Conservation (phyloP, 805 yeast species). For the Metschnikowia colocasiae region DNA sequence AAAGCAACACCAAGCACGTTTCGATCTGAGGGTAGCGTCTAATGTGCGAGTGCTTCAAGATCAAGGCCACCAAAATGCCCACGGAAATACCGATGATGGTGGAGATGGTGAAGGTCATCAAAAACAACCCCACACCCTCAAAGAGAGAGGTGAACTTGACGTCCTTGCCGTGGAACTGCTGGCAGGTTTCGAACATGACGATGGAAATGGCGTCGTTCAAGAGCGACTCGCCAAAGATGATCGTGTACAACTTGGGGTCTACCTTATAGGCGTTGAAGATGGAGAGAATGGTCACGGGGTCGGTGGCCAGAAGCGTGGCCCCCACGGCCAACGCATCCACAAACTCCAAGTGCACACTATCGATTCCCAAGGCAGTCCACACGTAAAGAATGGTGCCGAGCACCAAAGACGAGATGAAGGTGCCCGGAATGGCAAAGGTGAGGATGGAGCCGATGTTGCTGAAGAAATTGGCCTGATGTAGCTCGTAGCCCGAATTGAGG, state of each 20-base stretch:
- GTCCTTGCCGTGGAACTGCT: conserved; percentile 82
- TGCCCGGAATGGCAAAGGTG: conserved; percentile 95
- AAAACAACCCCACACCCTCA: conserved; percentile 89
- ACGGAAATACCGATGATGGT: conserved; percentile 83
- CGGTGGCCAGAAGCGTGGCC: conserved; percentile 96
- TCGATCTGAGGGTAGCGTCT: conserved; percentile 96
- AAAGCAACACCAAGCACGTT: conserved; percentile 82
- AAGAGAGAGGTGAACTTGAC: conserved; percentile 74
- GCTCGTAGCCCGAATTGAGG: conserved; percentile 91
- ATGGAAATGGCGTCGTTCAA: conserved; percentile 97
- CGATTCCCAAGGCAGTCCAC: conserved; percentile 91
- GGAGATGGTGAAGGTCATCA: conserved; percentile 90
- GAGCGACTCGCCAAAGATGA: conserved; percentile 93
- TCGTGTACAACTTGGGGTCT: conserved; percentile 95
- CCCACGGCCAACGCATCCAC: conserved; percentile 98
- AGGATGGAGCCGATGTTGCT: conserved; percentile 86
- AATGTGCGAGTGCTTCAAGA: conserved; percentile 87
- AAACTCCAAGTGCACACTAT: conserved; percentile 81
- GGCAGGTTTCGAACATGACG: conserved; percentile 98
- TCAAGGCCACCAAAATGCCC: conserved; percentile 85
- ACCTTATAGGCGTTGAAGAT: conserved; percentile 97
- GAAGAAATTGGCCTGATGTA: conserved; percentile 94
- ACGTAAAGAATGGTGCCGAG: conserved; percentile 81
- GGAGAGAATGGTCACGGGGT: conserved; percentile 94
- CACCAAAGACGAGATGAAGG: conserved; percentile 87